These are phyloP conservation scores for Yamadazyma olivae DNA, from an alignment of 805 yeast genomes.

Conservation along the genomic window DNA sequence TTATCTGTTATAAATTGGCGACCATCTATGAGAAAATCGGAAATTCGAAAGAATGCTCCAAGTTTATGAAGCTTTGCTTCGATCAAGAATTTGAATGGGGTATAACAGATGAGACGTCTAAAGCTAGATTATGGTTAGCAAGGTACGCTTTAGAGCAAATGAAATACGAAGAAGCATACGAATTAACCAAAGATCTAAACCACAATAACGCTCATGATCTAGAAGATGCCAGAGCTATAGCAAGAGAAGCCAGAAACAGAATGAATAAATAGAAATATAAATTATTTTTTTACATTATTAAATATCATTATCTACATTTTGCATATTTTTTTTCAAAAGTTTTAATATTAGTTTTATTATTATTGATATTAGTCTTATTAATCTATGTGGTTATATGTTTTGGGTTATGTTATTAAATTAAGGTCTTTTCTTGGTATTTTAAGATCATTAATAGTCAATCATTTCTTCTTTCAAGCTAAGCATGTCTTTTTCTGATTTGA, in stretches of 20 bases:
- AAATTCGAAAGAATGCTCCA: slow-evolving; percentile 51
- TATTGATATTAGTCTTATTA: slow-evolving; percentile 1
- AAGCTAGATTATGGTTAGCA: slow-evolving; percentile 87
- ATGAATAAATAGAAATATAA: slow-evolving; percentile 20
- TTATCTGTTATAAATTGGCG: slow-evolving; percentile 66
- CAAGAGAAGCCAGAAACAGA: slow-evolving; percentile 69
- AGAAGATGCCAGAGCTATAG: slow-evolving; percentile 84
- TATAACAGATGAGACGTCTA: slow-evolving; percentile 67
- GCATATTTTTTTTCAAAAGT: neutral
- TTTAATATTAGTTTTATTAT: neutral
- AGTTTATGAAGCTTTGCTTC: slow-evolving; percentile 65
- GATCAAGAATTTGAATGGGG: slow-evolving; percentile 66
- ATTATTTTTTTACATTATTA: neutral
- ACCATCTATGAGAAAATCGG: slow-evolving; percentile 56
- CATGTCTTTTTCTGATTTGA: slow-evolving; percentile 23
- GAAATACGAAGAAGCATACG: slow-evolving; percentile 67
- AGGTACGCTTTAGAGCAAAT: slow-evolving; percentile 53
- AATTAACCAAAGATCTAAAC: slow-evolving; percentile 64
- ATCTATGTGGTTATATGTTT: neutral
- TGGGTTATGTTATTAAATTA: no score
- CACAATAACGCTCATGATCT: slow-evolving; percentile 78
- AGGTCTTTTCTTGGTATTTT: no score
- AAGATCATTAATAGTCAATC: slow-evolving; percentile 2
- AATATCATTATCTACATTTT: neutral
- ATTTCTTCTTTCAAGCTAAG: slow-evolving; percentile 18